Evolutionary conservation across 768 basidiomycete genomes (phyloP).

Genomic region (Lactarius tabidus): DNA sequence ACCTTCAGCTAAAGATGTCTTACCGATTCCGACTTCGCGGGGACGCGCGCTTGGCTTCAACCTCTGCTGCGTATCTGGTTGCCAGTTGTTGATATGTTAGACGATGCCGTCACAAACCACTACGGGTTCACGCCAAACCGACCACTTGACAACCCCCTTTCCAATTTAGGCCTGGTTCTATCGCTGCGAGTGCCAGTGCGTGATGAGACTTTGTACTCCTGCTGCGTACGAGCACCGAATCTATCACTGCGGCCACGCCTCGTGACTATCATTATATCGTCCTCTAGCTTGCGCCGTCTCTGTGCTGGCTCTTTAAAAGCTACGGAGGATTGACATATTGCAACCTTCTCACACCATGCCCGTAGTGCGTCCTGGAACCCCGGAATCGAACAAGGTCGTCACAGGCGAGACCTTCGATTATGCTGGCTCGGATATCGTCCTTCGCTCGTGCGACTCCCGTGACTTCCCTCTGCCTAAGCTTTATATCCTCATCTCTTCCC

Average conservation of each 20-base stretch:
- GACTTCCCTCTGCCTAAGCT: constrained; percentile 22
- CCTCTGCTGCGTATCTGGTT: no score
- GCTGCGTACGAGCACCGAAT: neutral
- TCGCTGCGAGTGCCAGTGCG: neutral
- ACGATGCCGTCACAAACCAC: no score
- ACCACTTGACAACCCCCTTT: neutral
- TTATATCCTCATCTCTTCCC: constrained; percentile 40
- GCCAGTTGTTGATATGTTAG: no score
- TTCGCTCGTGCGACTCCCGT: neutral
- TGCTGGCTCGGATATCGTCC: neutral
- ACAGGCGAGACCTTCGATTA: no score
- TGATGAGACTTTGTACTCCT: neutral
- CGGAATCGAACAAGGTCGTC: no score
- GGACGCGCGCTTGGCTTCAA: no score
- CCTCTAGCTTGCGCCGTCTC: no score
- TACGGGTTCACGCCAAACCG: no score
- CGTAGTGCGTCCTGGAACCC: no score
- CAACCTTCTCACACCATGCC: neutral
- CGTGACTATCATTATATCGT: neutral
- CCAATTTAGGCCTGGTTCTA: neutral
- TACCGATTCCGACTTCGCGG: no score
- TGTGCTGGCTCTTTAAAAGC: neutral
- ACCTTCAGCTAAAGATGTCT: no score
- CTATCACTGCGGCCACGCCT: neutral
- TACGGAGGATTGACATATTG: neutral